A percentile compares a stretch with the other conserved stretches of the same genome.
Evolutionary conservation across 148 eudicot genomes (phyloP).

Genomic region (Camellia lanceoleosa): DNA sequence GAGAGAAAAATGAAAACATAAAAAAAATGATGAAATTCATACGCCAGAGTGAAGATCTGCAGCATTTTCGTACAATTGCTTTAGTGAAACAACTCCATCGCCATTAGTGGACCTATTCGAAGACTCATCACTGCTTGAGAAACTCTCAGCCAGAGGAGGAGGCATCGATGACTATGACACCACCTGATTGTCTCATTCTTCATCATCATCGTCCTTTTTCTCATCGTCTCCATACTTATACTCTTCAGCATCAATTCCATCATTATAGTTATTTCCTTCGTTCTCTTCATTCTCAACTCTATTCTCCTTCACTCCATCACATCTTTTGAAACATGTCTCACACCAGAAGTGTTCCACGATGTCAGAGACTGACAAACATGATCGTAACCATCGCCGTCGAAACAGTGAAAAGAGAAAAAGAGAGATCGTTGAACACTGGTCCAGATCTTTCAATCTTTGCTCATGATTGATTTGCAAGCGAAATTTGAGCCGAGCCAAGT

Average conservation of each 20-base stretch:
- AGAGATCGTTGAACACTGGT: too few relatives aligned
- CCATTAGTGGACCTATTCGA: background rate
- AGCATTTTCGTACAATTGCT: conserved; percentile 18
- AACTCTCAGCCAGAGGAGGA: conserved; percentile 11
- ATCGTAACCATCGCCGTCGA: too few relatives aligned
- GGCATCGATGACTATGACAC: conserved; percentile 25
- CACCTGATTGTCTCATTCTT: conserved; percentile 37
- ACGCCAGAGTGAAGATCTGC: conserved; percentile 20
- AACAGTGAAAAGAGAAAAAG: too few relatives aligned
- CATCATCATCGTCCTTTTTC: too few relatives aligned
- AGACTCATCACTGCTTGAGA: conserved; percentile 23
- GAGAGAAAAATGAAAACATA: background rate
- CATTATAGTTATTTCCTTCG: background rate
- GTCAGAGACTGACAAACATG: conserved; percentile 42
- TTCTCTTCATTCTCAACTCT: background rate
- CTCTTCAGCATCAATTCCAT: background rate
- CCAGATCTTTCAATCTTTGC: too few relatives aligned
- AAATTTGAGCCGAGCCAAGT: too few relatives aligned
- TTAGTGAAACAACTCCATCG: conserved; percentile 17
- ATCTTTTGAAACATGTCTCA: conserved; percentile 21
- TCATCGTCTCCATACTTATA: background rate
- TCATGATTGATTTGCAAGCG: too few relatives aligned
- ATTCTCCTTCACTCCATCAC: background rate
- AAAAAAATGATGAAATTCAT: background rate
- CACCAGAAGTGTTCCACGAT: conserved; percentile 44